These are phyloP conservation scores for Chlorella vulgaris DNA, from an alignment of 139 green algal species.

Conservation along the genomic window DNA sequence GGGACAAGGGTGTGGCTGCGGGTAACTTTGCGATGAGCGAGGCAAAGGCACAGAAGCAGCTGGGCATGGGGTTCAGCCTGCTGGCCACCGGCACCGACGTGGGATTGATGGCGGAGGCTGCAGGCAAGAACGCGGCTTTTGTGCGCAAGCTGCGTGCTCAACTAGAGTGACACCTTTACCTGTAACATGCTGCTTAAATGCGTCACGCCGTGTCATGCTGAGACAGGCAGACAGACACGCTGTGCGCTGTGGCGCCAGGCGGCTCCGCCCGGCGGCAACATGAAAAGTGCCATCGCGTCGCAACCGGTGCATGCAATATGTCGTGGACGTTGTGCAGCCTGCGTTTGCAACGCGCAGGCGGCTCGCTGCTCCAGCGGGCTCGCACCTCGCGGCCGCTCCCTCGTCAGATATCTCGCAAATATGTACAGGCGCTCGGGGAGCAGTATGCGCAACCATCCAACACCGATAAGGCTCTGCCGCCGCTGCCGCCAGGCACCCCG, in stretches of 20 bases:
- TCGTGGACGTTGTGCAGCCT: too few species aligned
- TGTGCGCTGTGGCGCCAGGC: too few species aligned
- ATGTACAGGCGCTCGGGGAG: not conserved
- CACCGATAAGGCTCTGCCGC: not conserved
- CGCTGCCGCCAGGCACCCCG: too few species aligned
- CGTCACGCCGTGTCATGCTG: too few species aligned
- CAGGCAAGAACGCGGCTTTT: conserved; percentile 12
- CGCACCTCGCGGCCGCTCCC: too few species aligned
- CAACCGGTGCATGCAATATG: too few species aligned
- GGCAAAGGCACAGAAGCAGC: conserved; percentile 21
- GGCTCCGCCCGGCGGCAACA: too few species aligned
- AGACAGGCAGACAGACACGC: too few species aligned
- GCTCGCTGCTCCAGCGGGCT: too few species aligned
- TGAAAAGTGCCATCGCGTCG: too few species aligned
- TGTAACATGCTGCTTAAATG: not conserved
- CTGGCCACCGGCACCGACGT: conserved; percentile 41
- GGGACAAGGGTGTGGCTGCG: not conserved
- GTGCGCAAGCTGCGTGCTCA: conserved; percentile 1
- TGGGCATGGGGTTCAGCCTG: conserved; percentile 33
- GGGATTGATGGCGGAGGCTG: conserved; percentile 29
- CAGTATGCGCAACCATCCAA: not conserved
- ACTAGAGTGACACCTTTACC: not conserved
- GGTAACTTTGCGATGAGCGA: conserved; percentile 37
- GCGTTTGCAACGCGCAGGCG: too few species aligned
- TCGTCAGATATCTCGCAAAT: too few species aligned